phyloP scores from a whole-genome alignment of 768 basidiomycete genomes.

The Podaxis mareebaensis region DNA sequence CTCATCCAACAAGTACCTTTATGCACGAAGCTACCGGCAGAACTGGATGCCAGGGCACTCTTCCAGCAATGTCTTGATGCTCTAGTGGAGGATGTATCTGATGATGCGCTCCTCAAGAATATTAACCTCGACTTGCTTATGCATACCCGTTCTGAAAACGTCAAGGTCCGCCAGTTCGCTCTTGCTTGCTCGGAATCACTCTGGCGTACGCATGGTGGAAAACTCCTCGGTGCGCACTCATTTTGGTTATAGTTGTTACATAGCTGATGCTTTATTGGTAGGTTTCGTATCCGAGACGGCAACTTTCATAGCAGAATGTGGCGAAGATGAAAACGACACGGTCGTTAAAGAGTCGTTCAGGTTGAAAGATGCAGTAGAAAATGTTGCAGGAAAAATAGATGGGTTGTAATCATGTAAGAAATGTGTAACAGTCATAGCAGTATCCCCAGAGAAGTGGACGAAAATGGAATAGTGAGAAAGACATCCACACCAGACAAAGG shows the following conservation, averaged over 20 bases:
- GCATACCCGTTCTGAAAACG: constrained; percentile 86
- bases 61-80: constrained; percentile 55
- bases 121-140: constrained; percentile 85
- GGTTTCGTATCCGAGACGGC: constrained; percentile 81
- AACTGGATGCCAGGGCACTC: constrained; percentile 36
- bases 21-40: constrained; percentile 36
- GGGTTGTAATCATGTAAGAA: constrained; percentile 33
- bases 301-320: constrained; percentile 84
- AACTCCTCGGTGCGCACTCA: constrained; percentile 56
- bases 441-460: not conserved
- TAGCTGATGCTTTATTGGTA: constrained; percentile 26
- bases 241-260: not conserved
- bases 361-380: constrained; percentile 73
- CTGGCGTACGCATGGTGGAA: constrained; percentile 77
- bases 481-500: constrained; percentile 23
- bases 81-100: constrained; percentile 51
- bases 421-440: constrained; percentile 1
- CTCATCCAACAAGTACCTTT: constrained; percentile 68
- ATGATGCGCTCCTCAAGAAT: constrained; percentile 70
- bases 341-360: constrained; percentile 71
- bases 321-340: constrained; percentile 85
- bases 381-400: constrained; percentile 64
- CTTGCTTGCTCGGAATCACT: constrained; percentile 66
- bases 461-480: constrained; percentile 13
- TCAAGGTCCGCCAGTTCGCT: constrained; percentile 66